Conservation (phyloP, 1,139 yeast genomes). For the Suhomyces guaymorum region DNA sequence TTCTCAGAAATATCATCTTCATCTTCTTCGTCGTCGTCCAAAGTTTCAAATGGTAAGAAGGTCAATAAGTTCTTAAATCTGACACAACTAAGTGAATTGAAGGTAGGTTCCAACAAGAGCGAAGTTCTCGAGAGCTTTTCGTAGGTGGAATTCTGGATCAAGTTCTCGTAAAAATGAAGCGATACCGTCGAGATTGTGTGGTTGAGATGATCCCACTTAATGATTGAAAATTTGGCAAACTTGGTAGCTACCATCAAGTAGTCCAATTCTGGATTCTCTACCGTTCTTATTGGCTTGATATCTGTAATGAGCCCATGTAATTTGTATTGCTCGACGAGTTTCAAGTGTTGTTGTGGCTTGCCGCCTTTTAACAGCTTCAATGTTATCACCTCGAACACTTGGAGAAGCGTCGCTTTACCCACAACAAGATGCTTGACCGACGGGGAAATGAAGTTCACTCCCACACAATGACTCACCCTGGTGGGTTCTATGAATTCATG, state of each 20-base stretch:
- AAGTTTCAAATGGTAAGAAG: conserved; percentile 62
- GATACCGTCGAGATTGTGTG: conserved; percentile 68
- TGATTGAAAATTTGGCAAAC: conserved; percentile 73
- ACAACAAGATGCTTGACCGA: conserved; percentile 58
- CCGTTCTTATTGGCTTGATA: conserved; percentile 53
- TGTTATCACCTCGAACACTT: conserved; percentile 55
- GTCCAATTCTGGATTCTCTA: conserved; percentile 53
- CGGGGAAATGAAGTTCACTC: conserved; percentile 61
- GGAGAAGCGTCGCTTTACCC: conserved; percentile 72
- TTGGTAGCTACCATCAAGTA: conserved; percentile 69
- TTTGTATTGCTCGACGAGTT: conserved; percentile 64
- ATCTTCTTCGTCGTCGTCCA: conserved; percentile 47
- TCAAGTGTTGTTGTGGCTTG: conserved; percentile 40
- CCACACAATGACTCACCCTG: conserved; percentile 61
- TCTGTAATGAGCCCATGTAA: conserved; percentile 71
- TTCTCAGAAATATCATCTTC: conserved; percentile 32
- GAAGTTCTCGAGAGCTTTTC: conserved; percentile 49
- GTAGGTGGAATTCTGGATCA: conserved; percentile 53
- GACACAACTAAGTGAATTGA: conserved; percentile 60
- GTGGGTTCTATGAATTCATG: conserved; percentile 81
- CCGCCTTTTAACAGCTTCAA: conserved; percentile 21
- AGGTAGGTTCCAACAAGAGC: conserved; percentile 65
- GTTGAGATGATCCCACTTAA: conserved; percentile 64
- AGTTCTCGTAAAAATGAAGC: conserved; percentile 82
- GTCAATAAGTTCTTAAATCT: conserved; percentile 73